Conservation (phyloP, 2,329 filamentous ascomycete genomes). For the Xylariaceae sp. region DNA sequence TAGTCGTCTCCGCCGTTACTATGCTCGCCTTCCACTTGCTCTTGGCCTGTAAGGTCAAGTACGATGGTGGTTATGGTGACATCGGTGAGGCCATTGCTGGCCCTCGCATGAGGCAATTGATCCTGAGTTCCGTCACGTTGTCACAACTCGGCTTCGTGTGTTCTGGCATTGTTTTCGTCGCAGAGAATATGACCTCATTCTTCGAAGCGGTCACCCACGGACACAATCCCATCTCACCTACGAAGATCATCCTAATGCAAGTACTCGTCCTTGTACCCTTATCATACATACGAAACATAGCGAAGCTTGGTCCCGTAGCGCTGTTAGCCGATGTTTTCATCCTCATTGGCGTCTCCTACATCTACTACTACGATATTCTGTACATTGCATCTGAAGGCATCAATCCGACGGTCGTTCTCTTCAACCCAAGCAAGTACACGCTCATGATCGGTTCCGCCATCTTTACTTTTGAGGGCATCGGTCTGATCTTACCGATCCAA, state of each 20-base stretch:
- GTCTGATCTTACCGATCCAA: constrained; percentile 70
- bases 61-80: constrained; percentile 69
- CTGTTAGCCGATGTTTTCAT: constrained; percentile 69
- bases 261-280: constrained; percentile 60
- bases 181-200: constrained; percentile 67
- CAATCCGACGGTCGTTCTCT: constrained; percentile 56
- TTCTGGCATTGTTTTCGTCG: constrained; percentile 70
- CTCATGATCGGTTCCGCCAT: constrained; percentile 68
- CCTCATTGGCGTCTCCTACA: constrained; percentile 63
- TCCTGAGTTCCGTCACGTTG: constrained; percentile 64
- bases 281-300: constrained; percentile 67
- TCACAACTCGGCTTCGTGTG: constrained; percentile 77
- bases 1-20: constrained; percentile 60
- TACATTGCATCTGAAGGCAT: constrained; percentile 52
- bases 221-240: constrained; percentile 47
- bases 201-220: constrained; percentile 54
- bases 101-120: constrained; percentile 56
- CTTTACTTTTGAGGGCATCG: constrained; percentile 75
- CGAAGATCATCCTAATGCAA: constrained; percentile 60
- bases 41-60: constrained; percentile 57
- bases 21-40: constrained; percentile 68
- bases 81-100: constrained; percentile 64
- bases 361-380: constrained; percentile 65
- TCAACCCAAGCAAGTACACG: constrained; percentile 65
- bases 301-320: constrained; percentile 64